A percentile compares a stretch with the other conserved stretches of the same genome.
These are phyloP conservation scores for Cordyceps tenuipes DNA, from an alignment of 2,329 filamentous ascomycete species.

Conservation along the genomic window DNA sequence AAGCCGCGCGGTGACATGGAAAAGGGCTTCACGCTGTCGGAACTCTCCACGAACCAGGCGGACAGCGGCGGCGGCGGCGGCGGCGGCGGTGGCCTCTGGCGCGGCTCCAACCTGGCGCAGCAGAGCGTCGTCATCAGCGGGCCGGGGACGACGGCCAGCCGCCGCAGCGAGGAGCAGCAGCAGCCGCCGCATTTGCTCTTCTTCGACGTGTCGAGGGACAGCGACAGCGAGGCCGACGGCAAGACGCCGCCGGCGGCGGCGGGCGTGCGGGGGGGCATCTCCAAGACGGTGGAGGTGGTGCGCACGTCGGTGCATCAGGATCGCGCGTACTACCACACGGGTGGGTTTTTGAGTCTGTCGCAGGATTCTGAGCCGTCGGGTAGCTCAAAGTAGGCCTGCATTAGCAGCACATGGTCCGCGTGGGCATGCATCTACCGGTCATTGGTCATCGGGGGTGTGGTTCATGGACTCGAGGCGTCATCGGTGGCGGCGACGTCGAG, in stretches of 20 bases:
- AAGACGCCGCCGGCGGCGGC: not conserved
- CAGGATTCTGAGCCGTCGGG: not conserved
- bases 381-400: not conserved
- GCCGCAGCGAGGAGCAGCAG: constrained; percentile 2
- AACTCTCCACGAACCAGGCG: not conserved
- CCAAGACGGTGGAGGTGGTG: constrained; percentile 3
- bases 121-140: constrained; percentile 9
- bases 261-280: not conserved
- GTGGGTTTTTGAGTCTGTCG: not conserved
- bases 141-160: not conserved
- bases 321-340: not conserved
- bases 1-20: not conserved
- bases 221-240: not conserved
- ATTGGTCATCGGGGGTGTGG: too few species aligned
- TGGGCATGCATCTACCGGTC: not conserved
- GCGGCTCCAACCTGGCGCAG: constrained; percentile 5
- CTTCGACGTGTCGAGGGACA: not conserved
- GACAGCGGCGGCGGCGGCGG: not conserved
- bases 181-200: not conserved
- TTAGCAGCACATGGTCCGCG: not conserved
- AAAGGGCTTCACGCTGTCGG: not conserved
- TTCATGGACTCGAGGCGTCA: not conserved
- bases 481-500: not conserved
- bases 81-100: not conserved
- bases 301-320: constrained; percentile 10